Evolutionary conservation across 257 asterid genomes (phyloP).

Genomic region (Henckelia pumila): DNA sequence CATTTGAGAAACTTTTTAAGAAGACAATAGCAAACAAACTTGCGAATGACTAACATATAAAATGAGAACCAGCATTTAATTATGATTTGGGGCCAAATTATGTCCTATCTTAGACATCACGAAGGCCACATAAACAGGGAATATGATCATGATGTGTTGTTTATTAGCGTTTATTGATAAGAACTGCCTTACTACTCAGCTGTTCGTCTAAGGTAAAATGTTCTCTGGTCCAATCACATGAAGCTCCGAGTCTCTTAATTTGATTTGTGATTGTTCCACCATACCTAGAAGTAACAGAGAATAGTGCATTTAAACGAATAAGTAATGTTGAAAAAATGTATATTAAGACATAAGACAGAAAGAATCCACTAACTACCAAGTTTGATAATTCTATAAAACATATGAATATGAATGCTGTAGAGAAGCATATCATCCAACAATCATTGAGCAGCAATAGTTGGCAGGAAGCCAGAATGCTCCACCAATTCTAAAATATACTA

Average conservation of each 20-base stretch:
- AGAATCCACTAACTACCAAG: slow-evolving; percentile 13
- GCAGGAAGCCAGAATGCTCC: slow-evolving; percentile 1
- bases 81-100: slow-evolving; percentile 21
- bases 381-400: too few species aligned
- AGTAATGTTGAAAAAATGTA: slow-evolving; percentile 1
- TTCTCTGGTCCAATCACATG: slow-evolving; percentile 98
- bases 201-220: slow-evolving; percentile 85
- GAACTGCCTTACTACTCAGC: slow-evolving; percentile 91
- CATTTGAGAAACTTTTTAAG: not conserved
- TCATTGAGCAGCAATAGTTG: slow-evolving; percentile 5
- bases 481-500: slow-evolving; percentile 12
- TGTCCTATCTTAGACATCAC: slow-evolving; percentile 20
- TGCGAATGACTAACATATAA: slow-evolving; percentile 9
- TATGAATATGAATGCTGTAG: not conserved
- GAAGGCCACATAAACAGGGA: not conserved
- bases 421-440: slow-evolving; percentile 16
- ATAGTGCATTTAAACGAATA: slow-evolving; percentile 29
- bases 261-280: slow-evolving; percentile 97
- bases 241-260: slow-evolving; percentile 98
- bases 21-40: slow-evolving; percentile 4
- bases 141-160: slow-evolving; percentile 15
- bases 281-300: slow-evolving; percentile 55
- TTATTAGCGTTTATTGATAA: slow-evolving; percentile 38
- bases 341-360: slow-evolving; percentile 16
- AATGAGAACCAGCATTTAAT: slow-evolving; percentile 16